Conservation (phyloP, 345 rosid species). For the Atalantia buxifolia region DNA sequence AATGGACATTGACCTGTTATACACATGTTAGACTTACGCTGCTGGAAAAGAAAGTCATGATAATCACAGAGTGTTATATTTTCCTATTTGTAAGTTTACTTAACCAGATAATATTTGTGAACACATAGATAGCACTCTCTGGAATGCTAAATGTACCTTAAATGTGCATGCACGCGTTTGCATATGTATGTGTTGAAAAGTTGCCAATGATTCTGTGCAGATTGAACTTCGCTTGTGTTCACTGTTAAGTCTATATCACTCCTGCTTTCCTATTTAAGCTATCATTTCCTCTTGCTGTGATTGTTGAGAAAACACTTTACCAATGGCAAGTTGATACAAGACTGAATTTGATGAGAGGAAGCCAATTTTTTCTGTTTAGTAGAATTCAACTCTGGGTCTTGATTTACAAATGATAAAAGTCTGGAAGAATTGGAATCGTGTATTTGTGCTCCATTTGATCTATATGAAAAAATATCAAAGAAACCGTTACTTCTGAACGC, state of each 20-base stretch:
- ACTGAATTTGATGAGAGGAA: background rate
- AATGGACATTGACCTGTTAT: background rate
- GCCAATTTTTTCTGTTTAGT: background rate
- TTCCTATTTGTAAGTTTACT: background rate
- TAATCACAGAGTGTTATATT: background rate
- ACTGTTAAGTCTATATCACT: background rate
- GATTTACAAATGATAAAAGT: no score
- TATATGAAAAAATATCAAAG: background rate
- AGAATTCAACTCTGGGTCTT: background rate
- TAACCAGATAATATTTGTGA: background rate
- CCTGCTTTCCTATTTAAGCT: background rate
- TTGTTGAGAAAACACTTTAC: background rate
- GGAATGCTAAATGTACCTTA: background rate
- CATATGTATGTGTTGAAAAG: background rate
- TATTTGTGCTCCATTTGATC: background rate
- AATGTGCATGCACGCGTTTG: background rate
- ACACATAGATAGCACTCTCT: background rate
- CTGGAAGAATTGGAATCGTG: background rate
- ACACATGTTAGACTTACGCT: background rate
- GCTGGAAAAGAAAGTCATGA: background rate
- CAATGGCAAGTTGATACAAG: background rate
- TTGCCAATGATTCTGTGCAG: background rate
- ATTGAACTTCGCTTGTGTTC: background rate
- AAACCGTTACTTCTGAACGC: background rate
- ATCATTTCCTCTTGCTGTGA: background rate